Conservation (phyloP, 2,329 filamentous ascomycete genomes). For the Cordyceps cicadae region DNA sequence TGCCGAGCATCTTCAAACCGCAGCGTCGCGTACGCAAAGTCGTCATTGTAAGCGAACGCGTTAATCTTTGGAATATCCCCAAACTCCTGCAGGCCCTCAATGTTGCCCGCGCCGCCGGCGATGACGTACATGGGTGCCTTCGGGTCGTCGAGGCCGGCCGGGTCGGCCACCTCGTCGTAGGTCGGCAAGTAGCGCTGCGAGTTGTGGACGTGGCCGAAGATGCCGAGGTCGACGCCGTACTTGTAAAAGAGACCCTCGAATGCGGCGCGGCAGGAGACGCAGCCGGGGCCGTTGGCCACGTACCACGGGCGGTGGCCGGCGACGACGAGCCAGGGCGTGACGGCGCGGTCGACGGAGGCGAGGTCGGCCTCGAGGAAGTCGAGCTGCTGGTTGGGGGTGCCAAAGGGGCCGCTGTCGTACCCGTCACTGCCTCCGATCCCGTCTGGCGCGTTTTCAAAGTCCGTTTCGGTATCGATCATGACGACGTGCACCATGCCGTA, state of each 20-base stretch:
- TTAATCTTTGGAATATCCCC: not conserved
- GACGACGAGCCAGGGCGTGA: constrained; percentile 38
- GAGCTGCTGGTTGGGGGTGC: constrained; percentile 39
- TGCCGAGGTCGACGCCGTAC: constrained; percentile 47
- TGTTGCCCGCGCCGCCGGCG: constrained; percentile 47
- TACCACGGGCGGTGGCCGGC: constrained; percentile 40
- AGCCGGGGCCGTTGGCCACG: constrained; percentile 28
- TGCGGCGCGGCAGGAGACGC: constrained; percentile 38
- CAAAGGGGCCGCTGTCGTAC: constrained; percentile 42
- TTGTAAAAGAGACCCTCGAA: constrained; percentile 47
- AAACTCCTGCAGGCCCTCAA: constrained; percentile 28
- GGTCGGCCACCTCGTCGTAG: constrained; percentile 27
- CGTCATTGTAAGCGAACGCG: constrained; percentile 40
- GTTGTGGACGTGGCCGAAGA: constrained; percentile 54
- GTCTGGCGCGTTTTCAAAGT: constrained; percentile 22
- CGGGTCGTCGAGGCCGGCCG: constrained; percentile 28
- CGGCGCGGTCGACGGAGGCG: constrained; percentile 43
- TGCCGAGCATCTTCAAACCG: constrained; percentile 36
- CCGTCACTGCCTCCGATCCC: constrained; percentile 16
- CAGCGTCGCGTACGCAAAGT: constrained; percentile 44
- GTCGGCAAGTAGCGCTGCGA: constrained; percentile 43
- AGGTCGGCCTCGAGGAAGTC: constrained; percentile 49
- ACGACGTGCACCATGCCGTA: constrained; percentile 23
- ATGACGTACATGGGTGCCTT: constrained; percentile 29
- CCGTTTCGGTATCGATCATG: constrained; percentile 27